phyloP scores from a whole-genome alignment of 2,329 filamentous ascomycete genomes.

The Sodiomyces alkalinus region DNA sequence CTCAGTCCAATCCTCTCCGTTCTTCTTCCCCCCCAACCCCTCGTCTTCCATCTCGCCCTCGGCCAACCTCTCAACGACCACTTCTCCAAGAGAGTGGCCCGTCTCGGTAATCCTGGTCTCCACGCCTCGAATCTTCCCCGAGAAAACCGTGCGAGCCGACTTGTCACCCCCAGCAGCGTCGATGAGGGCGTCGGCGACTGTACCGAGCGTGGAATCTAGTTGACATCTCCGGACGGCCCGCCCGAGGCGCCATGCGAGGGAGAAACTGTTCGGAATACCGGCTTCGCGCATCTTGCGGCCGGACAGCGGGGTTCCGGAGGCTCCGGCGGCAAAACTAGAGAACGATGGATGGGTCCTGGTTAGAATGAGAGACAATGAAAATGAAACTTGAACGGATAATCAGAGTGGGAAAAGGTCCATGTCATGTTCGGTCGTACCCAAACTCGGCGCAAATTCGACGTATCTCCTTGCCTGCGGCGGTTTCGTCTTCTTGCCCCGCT shows the following conservation, averaged over 20 bases:
- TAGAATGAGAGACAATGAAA: not conserved
- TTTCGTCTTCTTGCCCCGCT: constrained; percentile 8
- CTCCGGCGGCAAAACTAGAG: constrained; percentile 20
- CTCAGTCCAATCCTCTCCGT: constrained; percentile 10
- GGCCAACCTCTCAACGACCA: constrained; percentile 21
- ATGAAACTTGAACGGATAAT: no score
- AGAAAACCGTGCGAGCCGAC: constrained; percentile 11
- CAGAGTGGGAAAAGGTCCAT: no score
- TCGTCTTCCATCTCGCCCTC: constrained; percentile 18
- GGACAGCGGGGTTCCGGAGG: constrained; percentile 16
- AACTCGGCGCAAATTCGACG: constrained; percentile 13
- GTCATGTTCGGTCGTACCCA: constrained; percentile 13
- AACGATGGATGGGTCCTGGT: constrained; percentile 4
- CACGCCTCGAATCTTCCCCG: constrained; percentile 13
- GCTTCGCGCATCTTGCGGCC: constrained; percentile 16
- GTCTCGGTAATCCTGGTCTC: constrained; percentile 27
- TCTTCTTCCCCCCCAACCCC: constrained; percentile 17
- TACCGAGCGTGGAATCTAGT: constrained; percentile 24
- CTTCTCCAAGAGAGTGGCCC: constrained; percentile 25
- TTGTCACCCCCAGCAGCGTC: constrained; percentile 20
- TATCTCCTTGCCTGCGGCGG: constrained; percentile 10
- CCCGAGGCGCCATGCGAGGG: constrained; percentile 29
- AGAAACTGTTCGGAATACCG: constrained; percentile 19
- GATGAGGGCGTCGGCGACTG: constrained; percentile 21
- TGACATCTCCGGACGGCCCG: constrained; percentile 30